These are phyloP conservation scores for Lotmaria passim DNA, from an alignment of 208 protist species.

Conservation along the genomic window DNA sequence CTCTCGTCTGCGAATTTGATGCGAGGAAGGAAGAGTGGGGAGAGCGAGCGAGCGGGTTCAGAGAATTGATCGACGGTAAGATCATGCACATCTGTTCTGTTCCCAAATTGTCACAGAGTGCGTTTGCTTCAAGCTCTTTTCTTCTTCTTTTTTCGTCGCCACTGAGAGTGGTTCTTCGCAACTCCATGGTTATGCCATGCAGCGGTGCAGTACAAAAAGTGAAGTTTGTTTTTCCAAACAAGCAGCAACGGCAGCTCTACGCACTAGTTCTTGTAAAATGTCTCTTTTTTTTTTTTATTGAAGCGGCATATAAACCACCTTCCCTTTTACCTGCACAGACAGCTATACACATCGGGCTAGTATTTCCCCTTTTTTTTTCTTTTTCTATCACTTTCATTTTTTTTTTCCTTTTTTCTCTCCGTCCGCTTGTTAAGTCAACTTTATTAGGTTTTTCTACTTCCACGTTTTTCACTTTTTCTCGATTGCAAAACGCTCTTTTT, in stretches of 20 bases:
- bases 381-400: background rate
- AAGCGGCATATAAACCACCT: background rate
- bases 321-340: background rate
- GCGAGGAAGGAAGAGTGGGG: no score
- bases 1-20: no score
- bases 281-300: background rate
- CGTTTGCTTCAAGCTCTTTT: conserved; percentile 20
- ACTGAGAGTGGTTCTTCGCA: no score
- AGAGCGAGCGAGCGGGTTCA: no score
- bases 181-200: no score
- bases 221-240: no score
- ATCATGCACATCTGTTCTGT: conserved; percentile 22
- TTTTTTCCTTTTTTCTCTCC: background rate
- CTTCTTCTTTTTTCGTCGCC: conserved; percentile 16
- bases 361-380: background rate
- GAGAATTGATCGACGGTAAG: no score
- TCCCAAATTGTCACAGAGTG: no score
- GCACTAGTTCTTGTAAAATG: no score
- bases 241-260: no score
- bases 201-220: no score
- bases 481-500: background rate
- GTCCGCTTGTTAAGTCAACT: conserved; percentile 9
- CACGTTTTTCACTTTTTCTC: background rate
- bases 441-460: background rate
- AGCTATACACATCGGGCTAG: no score